Evolutionary conservation across 176 grass and related monocot species (phyloP), one percentile per base, ranked within the genome.

Genomic region (Secale cereale): DNA sequence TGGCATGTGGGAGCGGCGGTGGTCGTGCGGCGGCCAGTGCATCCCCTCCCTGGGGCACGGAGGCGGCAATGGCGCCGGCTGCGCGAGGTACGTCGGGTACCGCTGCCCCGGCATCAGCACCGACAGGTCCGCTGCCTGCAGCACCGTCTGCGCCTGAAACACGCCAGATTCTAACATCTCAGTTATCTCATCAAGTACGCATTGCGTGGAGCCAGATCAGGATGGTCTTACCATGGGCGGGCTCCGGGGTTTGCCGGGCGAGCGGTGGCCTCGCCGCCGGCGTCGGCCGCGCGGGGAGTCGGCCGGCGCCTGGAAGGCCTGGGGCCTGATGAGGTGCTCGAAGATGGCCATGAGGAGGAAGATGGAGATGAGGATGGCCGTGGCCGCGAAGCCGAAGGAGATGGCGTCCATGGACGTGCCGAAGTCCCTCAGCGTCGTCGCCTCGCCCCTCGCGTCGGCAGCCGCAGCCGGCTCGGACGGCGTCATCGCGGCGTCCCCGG

Each of bases 291-390:
- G 20, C 12, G 79, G 60, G 23, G 85, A 83, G 64, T 41, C 75
- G 36, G 80, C 69, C 22, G 91, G 85, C 65, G 43, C 25, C 71
- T 65, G 83, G 48, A 94, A 88, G 19, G 86, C 89, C 36, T 85
- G 91, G 33, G 91, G 94, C 40, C 92, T 99, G 90, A 96, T 94
- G 73, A 99, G 88, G 78, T 99, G 97, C 82, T 99, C 97, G 71
- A 99, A 94, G 82, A 99, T 94, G 36, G 97, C 92, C 94, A 94
- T 97, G 88, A 99, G 85, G 79, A 99, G 97, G 91, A 99, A 99
- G 88, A 99, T 94, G 28, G 94, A 96, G 81, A 99, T 87, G 82
- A 99, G 72, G 76, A 99, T 90, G 16, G 97, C 92, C 1, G 94
- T 99, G 74, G 94, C 97, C n/a, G 88, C 97, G 82, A 99, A 92